Percentiles rank a stretch among this genome's conserved stretches.
These are phyloP conservation scores for Candida sp. DNA, from an alignment of 1,139 yeast genomes.

Conservation along the genomic window DNA sequence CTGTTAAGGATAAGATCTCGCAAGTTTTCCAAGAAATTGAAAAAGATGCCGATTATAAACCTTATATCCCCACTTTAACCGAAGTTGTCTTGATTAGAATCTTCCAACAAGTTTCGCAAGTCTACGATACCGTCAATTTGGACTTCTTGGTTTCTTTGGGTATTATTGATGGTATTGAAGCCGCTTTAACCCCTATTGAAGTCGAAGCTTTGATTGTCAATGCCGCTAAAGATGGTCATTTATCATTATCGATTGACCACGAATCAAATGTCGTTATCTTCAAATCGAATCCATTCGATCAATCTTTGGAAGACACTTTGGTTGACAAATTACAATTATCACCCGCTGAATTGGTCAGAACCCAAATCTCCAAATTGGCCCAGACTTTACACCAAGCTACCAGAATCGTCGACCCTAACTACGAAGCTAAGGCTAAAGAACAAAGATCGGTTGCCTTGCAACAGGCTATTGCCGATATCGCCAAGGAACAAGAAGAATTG, in stretches of 20 bases:
- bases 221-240: constrained; percentile 81
- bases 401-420: constrained; percentile 50
- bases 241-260: constrained; percentile 80
- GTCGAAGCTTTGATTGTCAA: constrained; percentile 81
- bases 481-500: constrained; percentile 59
- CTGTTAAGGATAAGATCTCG: constrained; percentile 62
- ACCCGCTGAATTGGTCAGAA: constrained; percentile 69
- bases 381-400: constrained; percentile 54
- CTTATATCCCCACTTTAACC: constrained; percentile 72
- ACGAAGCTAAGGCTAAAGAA: constrained; percentile 32
- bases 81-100: constrained; percentile 79
- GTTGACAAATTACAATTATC: constrained; percentile 54
- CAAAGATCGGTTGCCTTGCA: constrained; percentile 52
- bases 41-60: constrained; percentile 57
- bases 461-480: constrained; percentile 46
- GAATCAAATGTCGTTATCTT: constrained; percentile 75
- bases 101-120: constrained; percentile 84
- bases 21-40: constrained; percentile 62
- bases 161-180: constrained; percentile 61
- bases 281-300: constrained; percentile 76
- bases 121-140: constrained; percentile 76
- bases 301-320: constrained; percentile 43
- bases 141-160: constrained; percentile 79
- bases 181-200: constrained; percentile 61
- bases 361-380: constrained; percentile 70